Base-by-base conservation (phyloP, 2,329 filamentous ascomycete genomes). In the Fusarium tjaetaba region DNA sequence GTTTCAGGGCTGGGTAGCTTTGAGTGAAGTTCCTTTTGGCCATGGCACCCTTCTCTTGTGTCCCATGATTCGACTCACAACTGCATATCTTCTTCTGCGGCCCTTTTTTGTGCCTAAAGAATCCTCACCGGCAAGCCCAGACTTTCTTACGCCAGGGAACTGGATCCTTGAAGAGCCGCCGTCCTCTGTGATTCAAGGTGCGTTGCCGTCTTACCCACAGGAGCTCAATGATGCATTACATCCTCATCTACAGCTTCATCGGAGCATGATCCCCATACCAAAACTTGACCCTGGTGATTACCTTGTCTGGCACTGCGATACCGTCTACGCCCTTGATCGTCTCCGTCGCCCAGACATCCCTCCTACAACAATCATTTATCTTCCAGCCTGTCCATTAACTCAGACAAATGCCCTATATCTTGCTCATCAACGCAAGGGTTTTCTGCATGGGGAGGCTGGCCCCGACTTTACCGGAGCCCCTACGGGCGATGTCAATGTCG, bases 1-100 rank as follows among this genome's bases (percentile, higher is more conserved):
- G 87, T 93, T 92, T 78, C 93, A 96, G 79, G 94, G 93, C 58
- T 94, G 93, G 92, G 81, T 96, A 20, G 86, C 87, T 34, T 88
- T 96, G 82, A 91, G 88, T 26, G 83, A 86, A 32, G 91, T 91
- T 4, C 87, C 87, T 0, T 90, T 91, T 0, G 88, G 87, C 15
- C 90, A 94, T 78, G 92, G 92, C 11, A 93, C 91, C 0, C 83
- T 96, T 16, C 87, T 91, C 24, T 90, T 95, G 7, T 94, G 93
- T 76, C 93, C 93, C 1, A 86, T 94, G 71, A 82, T 95, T 34
- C 86, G 87, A 52, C 88, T 92, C 60, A 90, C 92, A 16, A 95
- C 93, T 0, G 90, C 92, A 3, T 96, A 96, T 81, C 90, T 90
- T 74, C 87, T 96, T 3, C 87, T 96, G 4, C 88, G 93, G 0